Conservation (phyloP, 2,329 filamentous ascomycete species). For the Bipolaris gigantea region DNA sequence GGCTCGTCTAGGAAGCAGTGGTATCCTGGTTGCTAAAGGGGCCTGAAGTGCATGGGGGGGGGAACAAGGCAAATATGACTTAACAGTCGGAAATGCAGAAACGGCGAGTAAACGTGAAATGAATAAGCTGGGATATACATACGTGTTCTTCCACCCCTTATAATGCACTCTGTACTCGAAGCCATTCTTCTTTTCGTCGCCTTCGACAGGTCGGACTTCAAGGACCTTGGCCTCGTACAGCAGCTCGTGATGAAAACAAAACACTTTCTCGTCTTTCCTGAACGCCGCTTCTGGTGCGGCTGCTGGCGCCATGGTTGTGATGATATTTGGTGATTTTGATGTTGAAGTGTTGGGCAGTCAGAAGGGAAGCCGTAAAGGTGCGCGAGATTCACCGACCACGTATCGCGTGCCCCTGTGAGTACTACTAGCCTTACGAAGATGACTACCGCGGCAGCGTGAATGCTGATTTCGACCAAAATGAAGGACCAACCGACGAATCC, state of each 20-base stretch:
- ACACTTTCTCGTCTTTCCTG: constrained; percentile 81
- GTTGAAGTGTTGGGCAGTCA: constrained; percentile 16
- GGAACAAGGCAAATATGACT: constrained; percentile 20
- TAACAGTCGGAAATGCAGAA: not conserved
- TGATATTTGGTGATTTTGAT: constrained; percentile 12
- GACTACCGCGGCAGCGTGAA: constrained; percentile 3
- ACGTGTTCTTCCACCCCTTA: constrained; percentile 99
- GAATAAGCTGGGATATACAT: constrained; percentile 47
- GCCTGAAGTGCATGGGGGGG: constrained; percentile 8
- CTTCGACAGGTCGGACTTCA: constrained; percentile 67
- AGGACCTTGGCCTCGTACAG: constrained; percentile 97
- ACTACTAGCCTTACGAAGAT: not conserved
- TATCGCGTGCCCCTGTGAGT: constrained; percentile 18
- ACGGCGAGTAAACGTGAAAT: constrained; percentile 1
- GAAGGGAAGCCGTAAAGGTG: constrained; percentile 15
- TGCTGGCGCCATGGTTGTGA: constrained; percentile 55
- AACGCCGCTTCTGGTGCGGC: constrained; percentile 58
- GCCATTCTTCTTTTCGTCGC: constrained; percentile 69
- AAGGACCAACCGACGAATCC: constrained; percentile 7
- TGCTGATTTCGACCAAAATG: not conserved
- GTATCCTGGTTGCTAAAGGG: constrained; percentile 15
- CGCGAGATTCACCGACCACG: constrained; percentile 18
- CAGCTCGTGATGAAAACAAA: constrained; percentile 97
- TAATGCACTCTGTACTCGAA: constrained; percentile 95
- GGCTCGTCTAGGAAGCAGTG: constrained; percentile 2